Evolutionary conservation across 768 basidiomycete genomes (phyloP).

Genomic region (Heimioporus sp.): DNA sequence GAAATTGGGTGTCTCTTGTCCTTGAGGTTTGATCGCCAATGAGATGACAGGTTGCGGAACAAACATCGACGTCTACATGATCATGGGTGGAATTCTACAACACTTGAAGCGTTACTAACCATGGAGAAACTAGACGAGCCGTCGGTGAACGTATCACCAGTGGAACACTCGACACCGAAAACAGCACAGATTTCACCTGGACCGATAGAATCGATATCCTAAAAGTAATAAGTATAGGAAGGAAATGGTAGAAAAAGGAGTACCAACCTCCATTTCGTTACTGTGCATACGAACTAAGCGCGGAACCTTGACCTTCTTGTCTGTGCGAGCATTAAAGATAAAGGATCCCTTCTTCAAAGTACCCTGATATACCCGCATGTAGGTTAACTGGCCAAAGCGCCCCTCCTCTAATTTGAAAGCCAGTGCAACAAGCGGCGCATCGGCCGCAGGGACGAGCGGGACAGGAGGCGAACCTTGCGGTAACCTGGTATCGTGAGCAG

Average conservation of each 20-base stretch:
- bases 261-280: slow-evolving; percentile 94
- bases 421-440: slow-evolving; percentile 86
- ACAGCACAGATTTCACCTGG: slow-evolving; percentile 99
- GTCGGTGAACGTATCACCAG: slow-evolving; percentile 97
- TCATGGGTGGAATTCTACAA: slow-evolving; percentile 1
- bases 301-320: slow-evolving; percentile 97
- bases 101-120: slow-evolving; percentile 46
- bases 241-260: neutral
- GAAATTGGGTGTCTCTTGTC: slow-evolving; percentile 93
- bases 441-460: slow-evolving; percentile 75
- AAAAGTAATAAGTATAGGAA: neutral
- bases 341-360: slow-evolving; percentile 80
- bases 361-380: slow-evolving; percentile 98
- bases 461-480: slow-evolving; percentile 66
- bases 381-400: slow-evolving; percentile 94
- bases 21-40: slow-evolving; percentile 87
- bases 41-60: slow-evolving; percentile 99
- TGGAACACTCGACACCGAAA: slow-evolving; percentile 97
- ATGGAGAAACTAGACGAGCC: slow-evolving; percentile 88
- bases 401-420: slow-evolving; percentile 99
- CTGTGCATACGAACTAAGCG: slow-evolving; percentile 96
- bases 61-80: slow-evolving; percentile 87
- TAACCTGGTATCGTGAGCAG: slow-evolving; percentile 80
- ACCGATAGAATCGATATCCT: slow-evolving; percentile 92
- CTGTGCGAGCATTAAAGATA: slow-evolving; percentile 91